Percentiles rank a stretch among this genome's conserved stretches.
Evolutionary conservation across 345 rosid species (phyloP).

Genomic region (Streptanthus diversifolius): DNA sequence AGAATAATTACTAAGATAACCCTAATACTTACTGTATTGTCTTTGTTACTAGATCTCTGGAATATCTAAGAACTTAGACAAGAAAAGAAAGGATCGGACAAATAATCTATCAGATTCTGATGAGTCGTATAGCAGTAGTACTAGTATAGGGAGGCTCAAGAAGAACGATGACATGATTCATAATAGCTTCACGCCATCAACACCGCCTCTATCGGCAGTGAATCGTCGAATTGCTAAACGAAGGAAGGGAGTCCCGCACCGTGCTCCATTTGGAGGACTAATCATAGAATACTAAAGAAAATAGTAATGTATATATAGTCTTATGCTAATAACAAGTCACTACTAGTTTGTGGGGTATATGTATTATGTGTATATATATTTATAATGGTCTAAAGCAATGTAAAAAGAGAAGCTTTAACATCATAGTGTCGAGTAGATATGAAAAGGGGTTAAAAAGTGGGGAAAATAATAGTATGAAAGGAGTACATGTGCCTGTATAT

Average conservation of each 20-base stretch:
- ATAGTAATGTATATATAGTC: slow-evolving; percentile 24
- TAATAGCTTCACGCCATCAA: slow-evolving; percentile 69
- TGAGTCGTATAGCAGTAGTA: slow-evolving; percentile 67
- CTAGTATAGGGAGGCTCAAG: slow-evolving; percentile 49
- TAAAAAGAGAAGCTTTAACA: slow-evolving; percentile 15
- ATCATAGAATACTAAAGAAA: slow-evolving; percentile 63
- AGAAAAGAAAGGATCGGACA: slow-evolving; percentile 44
- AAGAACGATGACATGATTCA: slow-evolving; percentile 32
- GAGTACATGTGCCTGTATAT: slow-evolving; percentile 20
- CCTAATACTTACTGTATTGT: neutral
- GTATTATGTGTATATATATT: neutral
- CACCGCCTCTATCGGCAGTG: slow-evolving; percentile 69
- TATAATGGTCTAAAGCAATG: slow-evolving; percentile 22
- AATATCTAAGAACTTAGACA: slow-evolving; percentile 48
- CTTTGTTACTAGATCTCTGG: slow-evolving; percentile 52
- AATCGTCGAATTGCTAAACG: slow-evolving; percentile 58
- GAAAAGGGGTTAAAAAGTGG: neutral
- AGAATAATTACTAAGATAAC: neutral
- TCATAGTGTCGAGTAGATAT: slow-evolving; percentile 15
- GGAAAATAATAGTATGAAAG: slow-evolving; percentile 8
- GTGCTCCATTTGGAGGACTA: slow-evolving; percentile 88
- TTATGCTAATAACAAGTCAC: slow-evolving; percentile 20
- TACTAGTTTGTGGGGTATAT: slow-evolving; percentile 1
- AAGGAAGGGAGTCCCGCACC: slow-evolving; percentile 91
- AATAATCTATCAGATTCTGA: slow-evolving; percentile 58